Evolutionary conservation across 2,329 filamentous ascomycete genomes (phyloP).

Genomic region (Aspergillus sp.): DNA sequence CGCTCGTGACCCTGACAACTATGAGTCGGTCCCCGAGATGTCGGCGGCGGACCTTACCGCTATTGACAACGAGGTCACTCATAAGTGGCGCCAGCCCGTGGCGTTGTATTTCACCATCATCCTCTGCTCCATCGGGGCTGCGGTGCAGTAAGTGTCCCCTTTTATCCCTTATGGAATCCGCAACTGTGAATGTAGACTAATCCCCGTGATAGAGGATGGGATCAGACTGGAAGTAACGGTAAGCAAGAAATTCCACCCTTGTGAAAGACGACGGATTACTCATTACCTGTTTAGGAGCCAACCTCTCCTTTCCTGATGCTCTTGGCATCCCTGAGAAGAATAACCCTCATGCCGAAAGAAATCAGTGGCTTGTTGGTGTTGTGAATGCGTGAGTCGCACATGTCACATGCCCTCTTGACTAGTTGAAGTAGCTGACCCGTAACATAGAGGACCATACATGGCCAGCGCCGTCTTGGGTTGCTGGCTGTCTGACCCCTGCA

Average conservation of each 20-base stretch:
- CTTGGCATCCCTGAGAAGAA: conserved; percentile 45
- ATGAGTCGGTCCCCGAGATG: conserved; percentile 45
- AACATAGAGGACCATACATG: conserved; percentile 50
- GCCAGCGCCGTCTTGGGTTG: conserved; percentile 57
- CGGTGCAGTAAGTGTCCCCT: conserved; percentile 46
- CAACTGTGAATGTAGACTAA: neutral
- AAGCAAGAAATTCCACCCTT: neutral
- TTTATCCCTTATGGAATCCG: neutral
- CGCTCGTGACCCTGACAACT: conserved; percentile 49
- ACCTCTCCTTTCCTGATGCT: conserved; percentile 50
- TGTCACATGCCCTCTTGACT: conserved; percentile 37
- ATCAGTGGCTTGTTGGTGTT: conserved; percentile 64
- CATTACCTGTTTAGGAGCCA: conserved; percentile 43
- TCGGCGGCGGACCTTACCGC: conserved; percentile 42
- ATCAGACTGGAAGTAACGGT: conserved; percentile 35
- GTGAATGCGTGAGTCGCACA: conserved; percentile 56
- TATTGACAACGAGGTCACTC: conserved; percentile 46
- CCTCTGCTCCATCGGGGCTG: conserved; percentile 53
- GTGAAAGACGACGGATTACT: neutral
- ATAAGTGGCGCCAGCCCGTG: conserved; percentile 52
- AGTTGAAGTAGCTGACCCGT: neutral
- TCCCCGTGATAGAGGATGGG: conserved; percentile 26
- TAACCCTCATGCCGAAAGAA: conserved; percentile 40
- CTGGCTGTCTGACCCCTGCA: conserved; percentile 67
- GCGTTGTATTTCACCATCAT: conserved; percentile 53